phyloP scores from a whole-genome alignment of 306 rosid genomes.

The Mimosa pudica region DNA sequence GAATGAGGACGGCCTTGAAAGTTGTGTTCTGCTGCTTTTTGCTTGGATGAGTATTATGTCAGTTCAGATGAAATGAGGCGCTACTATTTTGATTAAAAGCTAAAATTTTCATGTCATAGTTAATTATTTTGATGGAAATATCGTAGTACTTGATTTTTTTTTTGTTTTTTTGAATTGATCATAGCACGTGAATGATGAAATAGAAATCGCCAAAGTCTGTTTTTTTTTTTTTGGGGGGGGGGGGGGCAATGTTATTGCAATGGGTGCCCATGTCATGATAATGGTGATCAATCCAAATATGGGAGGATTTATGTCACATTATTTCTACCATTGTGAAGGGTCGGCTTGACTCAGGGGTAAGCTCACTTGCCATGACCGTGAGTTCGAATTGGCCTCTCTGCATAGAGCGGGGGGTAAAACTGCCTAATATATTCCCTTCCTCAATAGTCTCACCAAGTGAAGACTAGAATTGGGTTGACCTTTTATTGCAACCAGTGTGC shows the following conservation, averaged over 20 bases:
- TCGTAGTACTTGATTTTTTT: background rate
- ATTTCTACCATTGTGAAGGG: background rate
- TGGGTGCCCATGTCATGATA: background rate
- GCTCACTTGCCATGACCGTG: too few relatives aligned
- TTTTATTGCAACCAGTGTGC: constrained; percentile 7
- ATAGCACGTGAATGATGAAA: background rate
- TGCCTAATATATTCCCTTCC: too few relatives aligned
- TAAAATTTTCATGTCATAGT: background rate
- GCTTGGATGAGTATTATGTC: background rate
- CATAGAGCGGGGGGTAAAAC: too few relatives aligned
- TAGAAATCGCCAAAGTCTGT: background rate
- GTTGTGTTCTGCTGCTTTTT: background rate
- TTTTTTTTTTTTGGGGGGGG: background rate
- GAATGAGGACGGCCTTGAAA: background rate
- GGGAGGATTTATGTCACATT: constrained; percentile 7
- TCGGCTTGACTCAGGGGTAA: too few relatives aligned
- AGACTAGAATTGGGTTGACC: too few relatives aligned
- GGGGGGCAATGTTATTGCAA: background rate
- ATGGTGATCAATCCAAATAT: background rate
- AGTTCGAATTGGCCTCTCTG: too few relatives aligned
- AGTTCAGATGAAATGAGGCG: background rate
- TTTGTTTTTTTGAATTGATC: background rate
- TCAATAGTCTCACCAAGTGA: too few relatives aligned
- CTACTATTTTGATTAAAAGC: background rate
- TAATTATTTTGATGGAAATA: background rate